Base-by-base conservation (phyloP, 2,329 filamentous ascomycete genomes). In the Ceratocystis diversiconidia region DNA sequence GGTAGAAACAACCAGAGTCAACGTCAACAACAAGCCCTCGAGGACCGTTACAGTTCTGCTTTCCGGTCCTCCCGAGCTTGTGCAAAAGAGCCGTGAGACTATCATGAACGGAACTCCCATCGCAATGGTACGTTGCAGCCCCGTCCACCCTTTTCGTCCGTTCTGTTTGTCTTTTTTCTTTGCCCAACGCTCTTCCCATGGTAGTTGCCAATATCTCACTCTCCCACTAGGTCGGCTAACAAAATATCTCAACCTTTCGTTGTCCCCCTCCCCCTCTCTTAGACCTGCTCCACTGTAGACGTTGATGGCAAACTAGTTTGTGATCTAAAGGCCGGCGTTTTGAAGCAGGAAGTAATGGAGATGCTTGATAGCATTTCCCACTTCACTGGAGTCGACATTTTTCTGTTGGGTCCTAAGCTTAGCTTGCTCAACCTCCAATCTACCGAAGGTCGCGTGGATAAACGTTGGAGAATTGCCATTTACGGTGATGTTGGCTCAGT, bases 311-410 rank as follows among this genome's bases (percentile, higher is more conserved):
- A 90, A 71, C 82, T 96, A 70, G 90, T 97, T 72, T 88, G 92
- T 74, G 91, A 95, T 71, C 74, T 82, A 57, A 78, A 77, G 65
- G 80, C 80, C 70, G 84, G 85, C 63, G 84, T 86, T 57, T 80
- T 96, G 68, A 85, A 90, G 73, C 82, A 85, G 69, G 82, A 85
- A 61, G 89, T 96, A 32, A 84, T 92, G 63, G 85, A 90, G 69
- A 90, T 92, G 71, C 82, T 99, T 70, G 90, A 97, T 75, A 86
- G 87, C 69, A 87, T 96, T 72, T 89, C 94, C 10, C 83, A 81
- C 70, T 95, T 88, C 73, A 96, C 92, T 68, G 94, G 94, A 63
- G 92, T 95, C 64, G 94, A 99, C 75, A 95, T 99, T 70, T 99
- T 99, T 76, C 80, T 99, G 61, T 83, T 99, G 62, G 92, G 91